These are phyloP conservation scores for Breviolum minutum DNA, from an alignment of 73 alveolate species.

Conservation along the genomic window DNA sequence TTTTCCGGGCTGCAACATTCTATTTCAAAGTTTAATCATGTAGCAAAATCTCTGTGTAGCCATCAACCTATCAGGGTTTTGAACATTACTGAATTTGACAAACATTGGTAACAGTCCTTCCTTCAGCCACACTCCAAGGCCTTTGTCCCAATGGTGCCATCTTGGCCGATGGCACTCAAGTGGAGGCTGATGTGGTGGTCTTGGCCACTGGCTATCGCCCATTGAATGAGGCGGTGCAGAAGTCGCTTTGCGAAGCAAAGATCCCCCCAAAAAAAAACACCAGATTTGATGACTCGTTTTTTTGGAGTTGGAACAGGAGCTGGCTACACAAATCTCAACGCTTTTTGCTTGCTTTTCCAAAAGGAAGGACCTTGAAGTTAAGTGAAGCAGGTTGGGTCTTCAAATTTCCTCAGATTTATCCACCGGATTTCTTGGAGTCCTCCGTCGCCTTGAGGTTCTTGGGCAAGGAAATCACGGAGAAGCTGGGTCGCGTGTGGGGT, in stretches of 20 bases:
- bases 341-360: too few relatives aligned
- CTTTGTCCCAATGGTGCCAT: background rate
- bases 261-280: too few relatives aligned
- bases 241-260: background rate
- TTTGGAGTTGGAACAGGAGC: too few relatives aligned
- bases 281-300: too few relatives aligned
- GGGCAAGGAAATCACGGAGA: slow-evolving; percentile 19
- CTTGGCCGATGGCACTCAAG: slow-evolving; percentile 21
- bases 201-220: slow-evolving; percentile 53
- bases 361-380: too few relatives aligned
- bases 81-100: too few relatives aligned
- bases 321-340: too few relatives aligned
- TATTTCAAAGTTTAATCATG: too few relatives aligned
- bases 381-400: too few relatives aligned
- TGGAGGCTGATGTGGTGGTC: slow-evolving; percentile 29
- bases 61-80: too few relatives aligned
- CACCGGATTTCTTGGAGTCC: background rate
- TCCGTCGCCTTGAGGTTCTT: background rate
- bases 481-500: slow-evolving; percentile 54
- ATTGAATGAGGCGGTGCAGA: slow-evolving; percentile 18
- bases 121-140: background rate
- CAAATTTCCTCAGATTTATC: background rate
- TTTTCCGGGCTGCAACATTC: too few relatives aligned
- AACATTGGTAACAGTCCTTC: background rate
- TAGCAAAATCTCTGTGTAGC: too few relatives aligned